Evolutionary conservation across 2,329 filamentous ascomycete genomes (phyloP).

Genomic region (Septoria linicola): DNA sequence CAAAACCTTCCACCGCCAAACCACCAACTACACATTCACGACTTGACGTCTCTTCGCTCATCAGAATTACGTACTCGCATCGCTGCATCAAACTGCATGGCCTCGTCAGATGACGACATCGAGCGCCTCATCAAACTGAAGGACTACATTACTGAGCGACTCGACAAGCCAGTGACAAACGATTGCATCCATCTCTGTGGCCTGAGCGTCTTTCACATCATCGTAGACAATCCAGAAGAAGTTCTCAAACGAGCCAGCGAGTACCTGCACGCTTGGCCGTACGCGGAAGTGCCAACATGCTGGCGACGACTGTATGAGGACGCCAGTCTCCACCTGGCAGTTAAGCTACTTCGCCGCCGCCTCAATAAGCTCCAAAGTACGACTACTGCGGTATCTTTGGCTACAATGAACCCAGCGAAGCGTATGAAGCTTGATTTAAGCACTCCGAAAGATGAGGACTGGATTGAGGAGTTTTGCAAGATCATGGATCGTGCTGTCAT

Average conservation of each 20-base stretch:
- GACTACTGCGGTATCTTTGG: not conserved
- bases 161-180: constrained; percentile 17
- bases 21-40: no score
- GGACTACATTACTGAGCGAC: constrained; percentile 10
- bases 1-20: not conserved
- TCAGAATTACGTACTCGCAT: no score
- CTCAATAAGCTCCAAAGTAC: not conserved
- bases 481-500: constrained; percentile 75
- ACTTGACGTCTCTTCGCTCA: no score
- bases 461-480: constrained; percentile 53
- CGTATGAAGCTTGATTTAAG: not conserved
- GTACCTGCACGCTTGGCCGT: constrained; percentile 69
- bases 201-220: constrained; percentile 40
- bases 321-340: constrained; percentile 63
- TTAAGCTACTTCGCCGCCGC: constrained; percentile 26
- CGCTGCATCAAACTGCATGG: constrained; percentile 1
- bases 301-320: constrained; percentile 74
- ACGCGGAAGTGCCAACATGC: constrained; percentile 62
- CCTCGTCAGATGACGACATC: constrained; percentile 1
- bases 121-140: constrained; percentile 4
- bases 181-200: constrained; percentile 45
- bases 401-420: not conserved
- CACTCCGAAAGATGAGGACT: not conserved
- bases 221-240: constrained; percentile 48
- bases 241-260: constrained; percentile 60